phyloP scores from a whole-genome alignment of 305 asterid genomes.

The Rubia peregrina region DNA sequence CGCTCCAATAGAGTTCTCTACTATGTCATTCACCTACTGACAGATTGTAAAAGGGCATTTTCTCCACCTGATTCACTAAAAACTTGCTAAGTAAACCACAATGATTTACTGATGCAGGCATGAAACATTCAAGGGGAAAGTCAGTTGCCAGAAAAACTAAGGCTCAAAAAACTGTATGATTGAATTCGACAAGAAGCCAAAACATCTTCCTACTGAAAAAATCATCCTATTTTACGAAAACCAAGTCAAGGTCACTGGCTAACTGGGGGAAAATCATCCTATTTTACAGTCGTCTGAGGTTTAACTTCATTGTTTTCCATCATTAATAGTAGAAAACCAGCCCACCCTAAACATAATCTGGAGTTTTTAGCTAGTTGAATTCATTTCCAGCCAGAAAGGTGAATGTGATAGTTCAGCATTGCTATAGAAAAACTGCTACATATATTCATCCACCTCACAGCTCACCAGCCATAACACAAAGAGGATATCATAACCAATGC shows the following conservation, averaged over 20 bases:
- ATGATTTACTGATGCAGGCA: neutral
- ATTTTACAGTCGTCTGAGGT: neutral
- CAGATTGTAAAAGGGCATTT: neutral
- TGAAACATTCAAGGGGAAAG: no score
- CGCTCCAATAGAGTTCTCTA: neutral
- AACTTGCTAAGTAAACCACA: neutral
- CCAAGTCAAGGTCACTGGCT: neutral
- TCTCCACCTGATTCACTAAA: neutral
- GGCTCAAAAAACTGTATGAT: neutral
- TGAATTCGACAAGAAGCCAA: neutral
- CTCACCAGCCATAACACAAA: neutral
- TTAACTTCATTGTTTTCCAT: neutral
- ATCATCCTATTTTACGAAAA: neutral
- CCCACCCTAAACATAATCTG: neutral
- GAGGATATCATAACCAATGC: neutral
- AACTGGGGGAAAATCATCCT: neutral
- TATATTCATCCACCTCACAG: neutral
- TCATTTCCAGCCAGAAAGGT: neutral
- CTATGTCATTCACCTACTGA: neutral
- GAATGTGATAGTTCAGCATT: constrained; percentile 2
- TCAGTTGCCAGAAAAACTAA: no score
- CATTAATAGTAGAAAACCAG: neutral
- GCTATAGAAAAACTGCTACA: neutral
- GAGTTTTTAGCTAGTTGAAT: neutral
- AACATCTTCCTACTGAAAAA: neutral